Base-by-base conservation (phyloP, 345 rosid species). In the Boechera divaricarpa region DNA sequence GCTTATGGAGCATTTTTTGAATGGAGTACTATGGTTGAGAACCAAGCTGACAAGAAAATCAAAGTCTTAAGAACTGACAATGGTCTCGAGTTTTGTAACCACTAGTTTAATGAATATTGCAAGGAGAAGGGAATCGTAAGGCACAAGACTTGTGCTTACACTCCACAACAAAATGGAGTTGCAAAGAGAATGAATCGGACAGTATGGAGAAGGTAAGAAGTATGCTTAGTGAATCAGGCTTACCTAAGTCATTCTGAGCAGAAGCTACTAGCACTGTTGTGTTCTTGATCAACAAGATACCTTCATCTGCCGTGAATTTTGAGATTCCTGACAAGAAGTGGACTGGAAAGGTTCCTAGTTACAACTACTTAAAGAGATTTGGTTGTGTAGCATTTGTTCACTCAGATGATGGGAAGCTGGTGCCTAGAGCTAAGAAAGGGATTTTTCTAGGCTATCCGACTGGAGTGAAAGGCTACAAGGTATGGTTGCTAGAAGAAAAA, bases 221-320 rank as follows among this genome's bases (percentile, higher is more conserved):
- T 3, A 52, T 69, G 63, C 0, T 69, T 5, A n/a, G 45, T 21
- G 49, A 59, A 1, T 58, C 58, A 2, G 66, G 75, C 0, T 1
- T 57, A 2, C 55, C 28, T 1, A 29, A 44, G 0, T 0, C 11
- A 1, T 55, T 55, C 0, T 44, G 32, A 31, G 64, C n/a, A 0
- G 58, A 39, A 10, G 60, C 72, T 26, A 45, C 58, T 16, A 13
- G 32, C 59, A 54, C 68, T 16, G 35, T 56, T 13, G 29, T 28
- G 2, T 0, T 2, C 2, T 10, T 70, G 6, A 56, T 70, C 1
- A 39, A 55, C 33, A 51, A 48, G 1, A n/a, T 18, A 0, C 47
- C 54, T 2, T 49, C 28, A 2, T 49, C 54, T 21, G 2, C 13
- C 8, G 1, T 9, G 3, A 52, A 52, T 10, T 52, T 51, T 21